These are phyloP conservation scores for Pseudocercospora crystallina DNA, from an alignment of 2,329 filamentous ascomycete genomes.

Conservation along the genomic window DNA sequence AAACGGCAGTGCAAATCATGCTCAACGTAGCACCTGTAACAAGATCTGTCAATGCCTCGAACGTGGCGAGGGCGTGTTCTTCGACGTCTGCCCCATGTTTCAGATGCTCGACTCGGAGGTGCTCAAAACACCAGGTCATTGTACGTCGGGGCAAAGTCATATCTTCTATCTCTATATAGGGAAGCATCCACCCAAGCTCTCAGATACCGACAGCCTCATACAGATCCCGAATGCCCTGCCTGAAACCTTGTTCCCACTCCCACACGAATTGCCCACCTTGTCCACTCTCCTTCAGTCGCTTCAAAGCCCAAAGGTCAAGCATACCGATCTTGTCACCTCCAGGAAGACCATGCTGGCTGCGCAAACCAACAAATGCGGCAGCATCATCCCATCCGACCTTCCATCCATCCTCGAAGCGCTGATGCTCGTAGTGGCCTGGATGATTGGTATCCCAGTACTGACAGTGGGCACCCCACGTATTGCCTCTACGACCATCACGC, in stretches of 20 bases:
- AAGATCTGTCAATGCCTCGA: too few species aligned
- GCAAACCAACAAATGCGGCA: constrained; percentile 50
- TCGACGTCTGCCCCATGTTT: too few species aligned
- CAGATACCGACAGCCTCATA: constrained; percentile 34
- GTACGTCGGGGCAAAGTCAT: too few species aligned
- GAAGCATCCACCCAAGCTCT: neutral
- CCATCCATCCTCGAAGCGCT: constrained; percentile 57
- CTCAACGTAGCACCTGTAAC: too few species aligned
- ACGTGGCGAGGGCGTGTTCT: too few species aligned
- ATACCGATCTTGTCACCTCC: constrained; percentile 57
- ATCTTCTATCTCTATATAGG: too few species aligned
- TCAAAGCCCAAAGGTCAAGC: constrained; percentile 59
- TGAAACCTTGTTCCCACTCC: constrained; percentile 53
- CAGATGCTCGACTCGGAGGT: too few species aligned
- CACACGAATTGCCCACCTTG: constrained; percentile 50
- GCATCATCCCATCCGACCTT: constrained; percentile 58
- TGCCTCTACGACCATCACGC: constrained; percentile 38
- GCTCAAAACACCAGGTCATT: too few species aligned
- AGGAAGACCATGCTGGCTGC: constrained; percentile 35
- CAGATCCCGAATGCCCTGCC: constrained; percentile 48
- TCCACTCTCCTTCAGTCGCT: constrained; percentile 54
- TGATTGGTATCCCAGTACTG: constrained; percentile 51
- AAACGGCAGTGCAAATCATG: too few species aligned
- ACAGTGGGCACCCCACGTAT: constrained; percentile 46
- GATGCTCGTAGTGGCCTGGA: constrained; percentile 52